Percentiles rank a stretch among this genome's conserved stretches.
phyloP scores from a whole-genome alignment of 805 yeast genomes.

The Sugiyamaella floridensis region DNA sequence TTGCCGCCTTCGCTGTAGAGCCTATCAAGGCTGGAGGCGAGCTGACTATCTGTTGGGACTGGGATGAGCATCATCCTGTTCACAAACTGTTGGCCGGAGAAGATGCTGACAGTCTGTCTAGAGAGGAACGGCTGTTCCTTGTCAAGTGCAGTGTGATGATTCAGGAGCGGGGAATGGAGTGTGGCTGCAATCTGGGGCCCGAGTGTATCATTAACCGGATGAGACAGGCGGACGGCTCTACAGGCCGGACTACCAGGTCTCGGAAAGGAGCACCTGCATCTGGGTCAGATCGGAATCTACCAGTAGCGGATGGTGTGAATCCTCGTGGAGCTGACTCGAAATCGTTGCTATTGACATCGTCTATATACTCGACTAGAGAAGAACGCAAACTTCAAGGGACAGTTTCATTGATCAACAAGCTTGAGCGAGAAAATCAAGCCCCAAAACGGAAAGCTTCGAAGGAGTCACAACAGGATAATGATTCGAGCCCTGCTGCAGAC shows the following conservation, averaged over 20 bases:
- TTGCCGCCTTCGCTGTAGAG: constrained; percentile 50
- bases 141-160: constrained; percentile 15
- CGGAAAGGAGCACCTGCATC: not conserved
- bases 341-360: not conserved
- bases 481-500: not conserved
- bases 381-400: constrained; percentile 24
- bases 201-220: constrained; percentile 23
- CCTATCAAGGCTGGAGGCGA: constrained; percentile 63
- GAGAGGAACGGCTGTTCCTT: constrained; percentile 18
- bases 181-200: constrained; percentile 23
- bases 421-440: constrained; percentile 9
- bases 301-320: not conserved
- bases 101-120: constrained; percentile 23
- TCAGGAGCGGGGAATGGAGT: constrained; percentile 24
- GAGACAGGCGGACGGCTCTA: constrained; percentile 17
- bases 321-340: not conserved
- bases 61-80: constrained; percentile 79
- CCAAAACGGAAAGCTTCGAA: not conserved
- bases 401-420: constrained; percentile 19
- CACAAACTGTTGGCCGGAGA: constrained; percentile 42
- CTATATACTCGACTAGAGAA: constrained; percentile 24
- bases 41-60: constrained; percentile 76
- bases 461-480: not conserved
- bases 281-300: not conserved
- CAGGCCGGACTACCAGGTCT: constrained; percentile 9